Percentiles rank a stretch among this genome's conserved stretches.
Conservation (phyloP, 305 asterid species). For the Ilex paraguariensis region DNA sequence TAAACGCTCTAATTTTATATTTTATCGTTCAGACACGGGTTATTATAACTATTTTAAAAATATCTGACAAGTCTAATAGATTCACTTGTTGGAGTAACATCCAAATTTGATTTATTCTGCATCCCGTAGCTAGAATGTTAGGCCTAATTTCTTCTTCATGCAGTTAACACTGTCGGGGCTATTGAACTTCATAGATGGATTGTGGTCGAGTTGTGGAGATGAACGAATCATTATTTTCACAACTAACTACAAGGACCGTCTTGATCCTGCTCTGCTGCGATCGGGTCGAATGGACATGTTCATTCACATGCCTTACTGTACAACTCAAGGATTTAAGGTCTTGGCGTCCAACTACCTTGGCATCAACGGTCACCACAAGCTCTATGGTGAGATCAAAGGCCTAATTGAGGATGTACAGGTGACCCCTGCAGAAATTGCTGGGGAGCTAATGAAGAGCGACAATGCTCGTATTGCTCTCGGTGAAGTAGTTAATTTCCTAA, state of each 20-base stretch:
- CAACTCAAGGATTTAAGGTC: constrained; percentile 35
- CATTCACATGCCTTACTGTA: constrained; percentile 63
- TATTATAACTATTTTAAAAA: too few relatives aligned
- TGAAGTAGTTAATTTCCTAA: constrained; percentile 26
- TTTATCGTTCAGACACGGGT: too few relatives aligned
- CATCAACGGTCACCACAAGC: constrained; percentile 12
- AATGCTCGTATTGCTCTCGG: constrained; percentile 20
- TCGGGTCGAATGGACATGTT: constrained; percentile 81
- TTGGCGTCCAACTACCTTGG: constrained; percentile 47
- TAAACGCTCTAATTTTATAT: too few relatives aligned
- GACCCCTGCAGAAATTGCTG: constrained; percentile 46
- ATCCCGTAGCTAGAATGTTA: too few relatives aligned
- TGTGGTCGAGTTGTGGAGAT: constrained; percentile 75
- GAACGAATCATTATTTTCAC: constrained; percentile 64
- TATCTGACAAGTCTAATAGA: too few relatives aligned
- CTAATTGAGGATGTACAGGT: constrained; percentile 19
- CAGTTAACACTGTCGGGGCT: constrained; percentile 28
- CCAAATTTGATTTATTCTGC: too few relatives aligned
- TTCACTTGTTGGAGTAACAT: too few relatives aligned
- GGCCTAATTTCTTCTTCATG: neutral
- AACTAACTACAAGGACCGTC: constrained; percentile 51
- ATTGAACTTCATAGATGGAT: constrained; percentile 61
- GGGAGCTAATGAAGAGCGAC: constrained; percentile 42
- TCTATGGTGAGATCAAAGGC: constrained; percentile 24
- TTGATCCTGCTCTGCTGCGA: constrained; percentile 61